phyloP scores from a whole-genome alignment of 2,329 filamentous ascomycete genomes.

The Ceratocystis alfenasii region DNA sequence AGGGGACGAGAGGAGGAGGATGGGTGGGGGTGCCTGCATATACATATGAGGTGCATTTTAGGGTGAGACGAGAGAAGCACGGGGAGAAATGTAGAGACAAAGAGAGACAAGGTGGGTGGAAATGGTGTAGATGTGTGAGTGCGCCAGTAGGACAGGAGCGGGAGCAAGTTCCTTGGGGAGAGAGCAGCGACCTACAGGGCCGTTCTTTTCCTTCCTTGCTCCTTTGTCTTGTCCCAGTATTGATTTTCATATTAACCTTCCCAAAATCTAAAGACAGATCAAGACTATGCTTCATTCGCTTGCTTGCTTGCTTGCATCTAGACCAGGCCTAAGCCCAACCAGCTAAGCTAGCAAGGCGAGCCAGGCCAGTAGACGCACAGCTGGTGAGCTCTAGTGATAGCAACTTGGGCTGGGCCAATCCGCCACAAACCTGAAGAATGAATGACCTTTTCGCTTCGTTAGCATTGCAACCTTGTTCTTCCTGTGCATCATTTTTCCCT shows the following conservation, averaged over 20 bases:
- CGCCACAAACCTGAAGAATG: background rate
- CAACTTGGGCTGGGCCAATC: background rate
- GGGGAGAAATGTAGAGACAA: background rate
- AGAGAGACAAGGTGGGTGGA: constrained; percentile 5
- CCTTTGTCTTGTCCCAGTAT: background rate
- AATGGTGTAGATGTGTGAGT: background rate
- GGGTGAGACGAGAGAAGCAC: constrained; percentile 1
- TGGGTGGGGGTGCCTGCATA: constrained; percentile 7
- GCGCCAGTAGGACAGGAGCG: background rate
- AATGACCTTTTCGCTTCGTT: constrained; percentile 4
- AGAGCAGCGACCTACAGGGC: background rate
- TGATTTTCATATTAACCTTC: background rate
- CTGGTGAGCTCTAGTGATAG: background rate
- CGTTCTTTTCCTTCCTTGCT: background rate
- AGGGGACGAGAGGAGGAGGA: constrained; percentile 8
- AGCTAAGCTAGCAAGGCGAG: background rate
- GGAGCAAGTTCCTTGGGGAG: background rate
- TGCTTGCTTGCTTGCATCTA: constrained; percentile 2
- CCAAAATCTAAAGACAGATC: background rate
- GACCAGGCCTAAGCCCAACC: background rate
- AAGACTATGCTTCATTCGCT: background rate
- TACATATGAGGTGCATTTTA: constrained; percentile 3
- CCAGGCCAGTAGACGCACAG: background rate
- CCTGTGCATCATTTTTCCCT: background rate
- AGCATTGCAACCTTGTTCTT: background rate